Conservation (phyloP, 1,139 yeast species). For the Kodamaea ohmeri region DNA sequence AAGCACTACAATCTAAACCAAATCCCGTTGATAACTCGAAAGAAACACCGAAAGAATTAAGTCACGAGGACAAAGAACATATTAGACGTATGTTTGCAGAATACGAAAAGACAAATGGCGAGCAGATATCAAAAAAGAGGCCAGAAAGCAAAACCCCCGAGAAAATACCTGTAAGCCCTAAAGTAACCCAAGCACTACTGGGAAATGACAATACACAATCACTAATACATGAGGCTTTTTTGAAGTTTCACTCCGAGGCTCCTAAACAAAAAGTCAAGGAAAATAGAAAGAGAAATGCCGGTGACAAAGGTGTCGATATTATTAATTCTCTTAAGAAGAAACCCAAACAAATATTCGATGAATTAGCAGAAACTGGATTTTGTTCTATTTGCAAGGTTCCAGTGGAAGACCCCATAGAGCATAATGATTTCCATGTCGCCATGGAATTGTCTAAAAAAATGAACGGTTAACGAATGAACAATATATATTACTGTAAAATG, state of each 20-base stretch:
- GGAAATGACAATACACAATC: not conserved
- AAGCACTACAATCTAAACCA: not conserved
- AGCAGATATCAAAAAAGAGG: not conserved
- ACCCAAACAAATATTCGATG: slow-evolving; percentile 16
- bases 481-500: not conserved
- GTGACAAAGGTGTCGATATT: slow-evolving; percentile 17
- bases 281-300: slow-evolving; percentile 2
- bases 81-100: slow-evolving; percentile 23
- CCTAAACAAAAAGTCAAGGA: not conserved
- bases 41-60: slow-evolving; percentile 5
- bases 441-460: slow-evolving; percentile 33
- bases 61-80: slow-evolving; percentile 17
- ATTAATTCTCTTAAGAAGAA: slow-evolving; percentile 20
- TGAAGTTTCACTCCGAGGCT: slow-evolving; percentile 2
- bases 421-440: slow-evolving; percentile 42
- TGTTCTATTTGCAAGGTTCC: slow-evolving; percentile 28
- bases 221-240: slow-evolving; percentile 7
- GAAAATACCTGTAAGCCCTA: not conserved
- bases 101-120: slow-evolving; percentile 15
- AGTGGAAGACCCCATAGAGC: slow-evolving; percentile 37
- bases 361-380: slow-evolving; percentile 18
- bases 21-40: not conserved
- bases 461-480: slow-evolving; percentile 16
- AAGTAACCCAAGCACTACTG: not conserved
- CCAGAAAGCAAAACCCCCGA: not conserved